Evolutionary conservation across 495 filamentous ascomycete genomes (phyloP).

Genomic region (Jackrogersella multiformis): DNA sequence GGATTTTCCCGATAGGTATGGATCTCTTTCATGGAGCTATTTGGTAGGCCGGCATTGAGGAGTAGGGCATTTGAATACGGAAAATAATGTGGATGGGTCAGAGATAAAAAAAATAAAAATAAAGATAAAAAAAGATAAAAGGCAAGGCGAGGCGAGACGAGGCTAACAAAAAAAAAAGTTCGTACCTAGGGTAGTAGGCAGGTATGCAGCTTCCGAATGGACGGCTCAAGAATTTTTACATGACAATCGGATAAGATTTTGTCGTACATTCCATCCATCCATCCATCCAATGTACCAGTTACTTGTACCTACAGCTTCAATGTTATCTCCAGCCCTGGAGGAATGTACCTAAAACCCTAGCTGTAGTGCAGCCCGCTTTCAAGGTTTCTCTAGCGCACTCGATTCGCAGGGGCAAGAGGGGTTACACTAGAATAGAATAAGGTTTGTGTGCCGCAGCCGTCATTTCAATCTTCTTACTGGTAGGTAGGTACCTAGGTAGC

Average conservation of each 20-base stretch:
- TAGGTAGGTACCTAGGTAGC: neutral
- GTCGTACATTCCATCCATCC: neutral
- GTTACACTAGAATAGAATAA: slow-evolving; percentile 28
- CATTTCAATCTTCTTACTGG: slow-evolving; percentile 14
- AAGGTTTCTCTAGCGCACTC: neutral
- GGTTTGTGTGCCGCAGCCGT: slow-evolving; percentile 21
- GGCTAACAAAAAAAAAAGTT: slow-evolving; percentile 4
- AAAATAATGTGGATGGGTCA: slow-evolving; percentile 30
- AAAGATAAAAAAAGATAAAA: slow-evolving; percentile 3
- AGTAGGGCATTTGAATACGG: slow-evolving; percentile 18
- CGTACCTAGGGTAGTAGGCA: too few species aligned
- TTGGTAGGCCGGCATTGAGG: slow-evolving; percentile 28
- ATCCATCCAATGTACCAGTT: too few species aligned
- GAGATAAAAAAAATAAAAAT: slow-evolving; percentile 16
- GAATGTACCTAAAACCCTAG: neutral
- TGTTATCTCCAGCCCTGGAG: too few species aligned
- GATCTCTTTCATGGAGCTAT: slow-evolving; percentile 27
- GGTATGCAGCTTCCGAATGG: slow-evolving; percentile 15
- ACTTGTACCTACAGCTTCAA: too few species aligned
- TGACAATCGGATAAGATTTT: neutral
- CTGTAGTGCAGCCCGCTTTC: too few species aligned
- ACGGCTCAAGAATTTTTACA: slow-evolving; percentile 2
- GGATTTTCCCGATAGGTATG: slow-evolving; percentile 33
- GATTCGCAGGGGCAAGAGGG: neutral
- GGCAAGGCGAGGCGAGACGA: slow-evolving; percentile 29